Base-by-base conservation (phyloP, 148 eudicot genomes). In the Amaranthus cruentus region DNA sequence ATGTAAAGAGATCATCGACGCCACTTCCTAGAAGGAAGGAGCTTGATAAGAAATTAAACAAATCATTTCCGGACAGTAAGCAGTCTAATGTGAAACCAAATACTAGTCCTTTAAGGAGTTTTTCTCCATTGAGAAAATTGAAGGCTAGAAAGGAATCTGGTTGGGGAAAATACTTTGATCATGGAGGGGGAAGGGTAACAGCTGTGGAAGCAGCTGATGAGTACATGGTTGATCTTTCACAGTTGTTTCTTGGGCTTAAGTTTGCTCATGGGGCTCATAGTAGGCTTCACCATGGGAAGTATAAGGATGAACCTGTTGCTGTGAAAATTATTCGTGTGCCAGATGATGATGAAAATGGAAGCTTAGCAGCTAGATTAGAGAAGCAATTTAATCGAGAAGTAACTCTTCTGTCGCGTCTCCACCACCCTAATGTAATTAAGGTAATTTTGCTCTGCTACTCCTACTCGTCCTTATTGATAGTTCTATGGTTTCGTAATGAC, bases 191-290 rank as follows among this genome's bases (percentile, higher is more conserved):
- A 58, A 87, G 84, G 79, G 93, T 93, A 66, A 85, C 85, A 11
- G 83, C 91, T 72, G 87, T 89, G 21, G 98, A 91, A 72, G 74
- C 88, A 3, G 90, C 75, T 2, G 98, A 91, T 60, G 97, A 89
- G 72, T 79, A 85, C 76, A 80, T 80, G 84, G 87, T 87, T 48
- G 97, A 94, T 87, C 86, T 89, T 64, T 91, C 96, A 4, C 76
- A 89, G 83, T 76, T 91, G 10, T 82, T 83, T 74, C 81, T 94
- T 42, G 98, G 98, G 53, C 86, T 71, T 68, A 87, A 73, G 79
- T 94, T 94, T 86, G 96, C 97, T 76, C 88, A 89, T 81, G 98
- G 98, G 42, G 96, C 92, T 9, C 82, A 88, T 43, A 89, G 95
- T 76, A 90, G 87, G 79, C 93, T 91, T 71, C 85, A 91, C 77